A percentile compares a stretch with the other conserved stretches of the same genome.
Evolutionary conservation across 164 flowering plant genomes (phyloP).

Genomic region (Tetracentron sinense): DNA sequence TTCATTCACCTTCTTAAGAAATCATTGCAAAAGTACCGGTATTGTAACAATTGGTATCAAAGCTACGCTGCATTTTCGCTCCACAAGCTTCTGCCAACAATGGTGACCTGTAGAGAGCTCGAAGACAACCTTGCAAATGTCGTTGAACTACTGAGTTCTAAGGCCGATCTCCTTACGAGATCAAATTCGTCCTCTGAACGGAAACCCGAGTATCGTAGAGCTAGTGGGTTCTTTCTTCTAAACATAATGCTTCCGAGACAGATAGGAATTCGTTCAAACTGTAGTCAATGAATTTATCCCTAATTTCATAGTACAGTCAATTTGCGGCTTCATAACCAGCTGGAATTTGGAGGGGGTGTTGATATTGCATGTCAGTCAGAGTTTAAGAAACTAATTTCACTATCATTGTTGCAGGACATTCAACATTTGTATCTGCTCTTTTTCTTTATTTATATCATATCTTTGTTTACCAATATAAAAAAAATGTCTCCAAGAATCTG

Average conservation of each 20-base stretch:
- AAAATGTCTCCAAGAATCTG: slow-evolving; percentile 24
- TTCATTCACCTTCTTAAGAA: too few relatives aligned
- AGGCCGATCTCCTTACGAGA: too few relatives aligned
- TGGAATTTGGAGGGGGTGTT: slow-evolving; percentile 52
- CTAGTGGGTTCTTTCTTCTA: slow-evolving; percentile 36
- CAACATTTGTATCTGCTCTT: slow-evolving; percentile 25
- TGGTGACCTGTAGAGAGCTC: too few relatives aligned
- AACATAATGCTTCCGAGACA: slow-evolving; percentile 35
- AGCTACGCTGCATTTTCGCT: too few relatives aligned
- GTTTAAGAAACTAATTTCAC: slow-evolving; percentile 34
- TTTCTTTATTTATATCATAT: slow-evolving; percentile 40
- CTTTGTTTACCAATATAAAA: too few relatives aligned
- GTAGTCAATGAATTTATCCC: slow-evolving; percentile 21
- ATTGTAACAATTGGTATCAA: too few relatives aligned
- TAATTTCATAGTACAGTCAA: slow-evolving; percentile 29
- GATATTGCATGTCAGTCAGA: slow-evolving; percentile 41
- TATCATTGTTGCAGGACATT: slow-evolving; percentile 20
- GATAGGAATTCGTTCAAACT: slow-evolving; percentile 42
- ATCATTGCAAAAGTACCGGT: too few relatives aligned
- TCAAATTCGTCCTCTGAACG: too few relatives aligned
- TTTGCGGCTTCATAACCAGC: slow-evolving; percentile 44
- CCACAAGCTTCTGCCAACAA: too few relatives aligned
- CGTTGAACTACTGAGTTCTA: too few relatives aligned
- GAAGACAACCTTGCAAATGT: too few relatives aligned
- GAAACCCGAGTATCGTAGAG: too few relatives aligned